Evolutionary conservation across 441 rosid species (phyloP).

Genomic region (Populus tomentosa): DNA sequence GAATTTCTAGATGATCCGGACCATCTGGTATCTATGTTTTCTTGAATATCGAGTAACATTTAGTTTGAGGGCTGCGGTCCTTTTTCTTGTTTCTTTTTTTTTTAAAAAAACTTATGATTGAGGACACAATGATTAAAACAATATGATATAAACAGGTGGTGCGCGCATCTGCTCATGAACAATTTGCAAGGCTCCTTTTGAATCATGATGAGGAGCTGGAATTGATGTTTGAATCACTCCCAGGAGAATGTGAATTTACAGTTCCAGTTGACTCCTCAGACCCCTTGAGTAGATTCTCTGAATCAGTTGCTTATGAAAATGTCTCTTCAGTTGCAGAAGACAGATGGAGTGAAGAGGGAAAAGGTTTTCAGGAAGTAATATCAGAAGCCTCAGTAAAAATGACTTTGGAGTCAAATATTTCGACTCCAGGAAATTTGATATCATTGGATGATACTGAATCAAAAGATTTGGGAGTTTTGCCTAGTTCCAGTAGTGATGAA

Average conservation of each 20-base stretch:
- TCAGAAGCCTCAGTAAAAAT: conserved; percentile 34
- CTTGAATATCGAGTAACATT: background rate
- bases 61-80: background rate
- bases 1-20: conserved; percentile 80
- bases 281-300: conserved; percentile 32
- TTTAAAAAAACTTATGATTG: background rate
- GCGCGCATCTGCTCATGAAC: conserved; percentile 93
- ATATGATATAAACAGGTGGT: conserved; percentile 53
- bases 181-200: conserved; percentile 88
- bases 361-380: conserved; percentile 15
- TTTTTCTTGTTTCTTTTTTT: background rate
- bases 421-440: conserved; percentile 28
- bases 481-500: conserved; percentile 29
- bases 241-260: conserved; percentile 49
- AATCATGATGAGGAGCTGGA: conserved; percentile 61
- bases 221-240: conserved; percentile 51
- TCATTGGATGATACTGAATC: conserved; percentile 22
- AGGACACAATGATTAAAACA: conserved; percentile 14
- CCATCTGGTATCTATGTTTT: conserved; percentile 57
- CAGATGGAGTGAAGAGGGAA: conserved; percentile 26
- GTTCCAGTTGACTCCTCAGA: conserved; percentile 55
- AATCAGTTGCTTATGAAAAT: conserved; percentile 35
- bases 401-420: conserved; percentile 37
- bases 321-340: conserved; percentile 29
- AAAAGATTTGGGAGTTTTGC: conserved; percentile 18